These are phyloP conservation scores for Geranium rotundifolium DNA, from an alignment of 345 rosid genomes.

Conservation along the genomic window DNA sequence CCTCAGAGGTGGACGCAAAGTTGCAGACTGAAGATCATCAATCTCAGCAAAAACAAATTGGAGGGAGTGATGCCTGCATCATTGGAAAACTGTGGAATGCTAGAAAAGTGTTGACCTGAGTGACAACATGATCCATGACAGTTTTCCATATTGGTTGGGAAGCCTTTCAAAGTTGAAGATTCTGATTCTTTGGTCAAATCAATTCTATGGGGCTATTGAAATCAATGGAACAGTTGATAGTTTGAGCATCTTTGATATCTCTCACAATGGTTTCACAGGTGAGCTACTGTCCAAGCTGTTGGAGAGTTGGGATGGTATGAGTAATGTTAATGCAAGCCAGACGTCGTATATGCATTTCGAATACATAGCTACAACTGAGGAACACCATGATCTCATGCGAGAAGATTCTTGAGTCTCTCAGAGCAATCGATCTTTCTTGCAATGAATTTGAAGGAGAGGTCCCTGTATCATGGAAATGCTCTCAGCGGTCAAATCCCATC, in stretches of 20 bases:
- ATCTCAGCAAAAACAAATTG: background rate
- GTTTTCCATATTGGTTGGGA: conserved; percentile 19
- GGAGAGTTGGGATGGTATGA: conserved; percentile 13
- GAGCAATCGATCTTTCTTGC: background rate
- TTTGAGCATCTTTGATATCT: conserved; percentile 10
- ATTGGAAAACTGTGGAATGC: background rate
- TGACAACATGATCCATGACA: conserved; percentile 9
- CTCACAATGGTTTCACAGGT: conserved; percentile 8
- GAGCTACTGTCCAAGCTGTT: conserved; percentile 11
- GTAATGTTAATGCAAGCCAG: background rate
- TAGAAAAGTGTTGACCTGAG: conserved; percentile 10
- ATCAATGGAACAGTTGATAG: background rate
- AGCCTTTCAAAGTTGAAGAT: background rate
- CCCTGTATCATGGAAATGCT: too few species aligned
- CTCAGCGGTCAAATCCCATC: too few species aligned
- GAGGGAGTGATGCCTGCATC: background rate
- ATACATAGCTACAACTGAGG: background rate
- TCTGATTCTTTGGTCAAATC: conserved; percentile 8
- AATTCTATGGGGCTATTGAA: background rate
- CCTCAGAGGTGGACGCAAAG: rapidly evolving
- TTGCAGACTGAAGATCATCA: background rate
- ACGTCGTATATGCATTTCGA: background rate
- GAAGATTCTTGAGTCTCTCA: conserved; percentile 1
- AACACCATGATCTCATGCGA: background rate
- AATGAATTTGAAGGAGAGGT: conserved; percentile 10